phyloP scores from a whole-genome alignment of 106 monocot genomes.

The Dioscorea alata region DNA sequence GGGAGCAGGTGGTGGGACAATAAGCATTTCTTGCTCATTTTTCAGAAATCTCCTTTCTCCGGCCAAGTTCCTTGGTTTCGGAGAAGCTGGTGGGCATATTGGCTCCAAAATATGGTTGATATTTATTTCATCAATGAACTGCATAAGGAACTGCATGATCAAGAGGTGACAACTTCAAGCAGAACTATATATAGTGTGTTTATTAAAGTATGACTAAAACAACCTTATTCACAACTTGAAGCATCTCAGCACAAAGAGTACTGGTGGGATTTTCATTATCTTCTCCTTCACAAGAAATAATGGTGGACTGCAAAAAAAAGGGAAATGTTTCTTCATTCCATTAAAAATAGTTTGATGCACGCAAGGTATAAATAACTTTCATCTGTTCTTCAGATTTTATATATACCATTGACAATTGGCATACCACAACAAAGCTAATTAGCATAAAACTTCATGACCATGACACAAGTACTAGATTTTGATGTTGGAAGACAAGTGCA shows the following conservation, averaged over 20 bases:
- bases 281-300: conserved; percentile 10
- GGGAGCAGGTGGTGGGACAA: neutral
- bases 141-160: conserved; percentile 11
- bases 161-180: neutral
- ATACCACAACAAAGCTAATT: no score
- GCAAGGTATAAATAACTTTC: no score
- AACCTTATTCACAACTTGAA: conserved; percentile 5
- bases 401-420: no score
- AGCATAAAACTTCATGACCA: no score
- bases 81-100: conserved; percentile 2
- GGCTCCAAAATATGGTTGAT: conserved; percentile 12
- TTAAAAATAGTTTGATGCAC: no score
- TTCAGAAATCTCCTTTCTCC: neutral
- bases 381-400: no score
- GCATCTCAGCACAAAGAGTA: conserved; percentile 4
- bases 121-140: conserved; percentile 18
- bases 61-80: neutral
- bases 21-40: neutral
- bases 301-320: conserved; percentile 10
- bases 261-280: conserved; percentile 7
- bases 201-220: neutral
- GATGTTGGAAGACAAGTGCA: no score
- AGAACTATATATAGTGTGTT: neutral
- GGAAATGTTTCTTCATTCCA: neutral
- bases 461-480: no score